These are phyloP conservation scores for Thalia dealbata DNA, from an alignment of 176 grass and related monocot genomes.

Conservation along the genomic window DNA sequence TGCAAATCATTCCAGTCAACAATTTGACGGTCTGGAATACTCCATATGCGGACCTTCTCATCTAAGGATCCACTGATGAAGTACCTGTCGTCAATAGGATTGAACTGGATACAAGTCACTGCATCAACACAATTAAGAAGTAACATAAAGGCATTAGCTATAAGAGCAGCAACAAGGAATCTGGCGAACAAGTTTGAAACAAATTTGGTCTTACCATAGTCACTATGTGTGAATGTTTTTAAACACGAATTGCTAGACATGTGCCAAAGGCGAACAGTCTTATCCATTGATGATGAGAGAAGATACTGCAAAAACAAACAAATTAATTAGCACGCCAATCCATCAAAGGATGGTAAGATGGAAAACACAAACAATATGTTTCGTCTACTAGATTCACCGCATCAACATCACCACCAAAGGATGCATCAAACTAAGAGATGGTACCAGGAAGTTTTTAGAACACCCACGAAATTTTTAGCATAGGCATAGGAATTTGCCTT, in stretches of 20 bases:
- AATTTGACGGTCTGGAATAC: conserved; percentile 80
- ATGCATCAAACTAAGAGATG: neutral
- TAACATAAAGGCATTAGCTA: conserved; percentile 20
- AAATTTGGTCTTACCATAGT: conserved; percentile 59
- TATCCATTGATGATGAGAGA: conserved; percentile 99
- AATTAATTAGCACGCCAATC: neutral
- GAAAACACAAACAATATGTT: no score
- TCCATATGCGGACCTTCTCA: conserved; percentile 95
- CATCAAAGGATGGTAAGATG: no score
- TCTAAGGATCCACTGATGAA: conserved; percentile 97
- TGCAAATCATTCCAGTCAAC: conserved; percentile 99
- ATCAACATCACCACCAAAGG: neutral
- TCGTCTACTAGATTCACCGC: neutral
- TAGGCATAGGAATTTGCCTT: no score
- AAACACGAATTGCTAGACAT: conserved; percentile 72
- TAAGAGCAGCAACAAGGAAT: conserved; percentile 1
- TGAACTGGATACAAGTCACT: conserved; percentile 99
- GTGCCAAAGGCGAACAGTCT: conserved; percentile 93
- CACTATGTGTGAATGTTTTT: conserved; percentile 84
- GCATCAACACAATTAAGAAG: conserved; percentile 22
- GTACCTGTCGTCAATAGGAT: conserved; percentile 93
- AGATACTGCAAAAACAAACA: conserved; percentile 42
- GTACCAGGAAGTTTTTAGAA: neutral
- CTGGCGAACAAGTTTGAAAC: conserved; percentile 6
- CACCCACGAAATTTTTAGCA: neutral